Percentiles rank a stretch among this genome's conserved stretches.
These are phyloP conservation scores for Boletus pseudo-olivaceus DNA, from an alignment of 768 basidiomycete species.

Conservation along the genomic window DNA sequence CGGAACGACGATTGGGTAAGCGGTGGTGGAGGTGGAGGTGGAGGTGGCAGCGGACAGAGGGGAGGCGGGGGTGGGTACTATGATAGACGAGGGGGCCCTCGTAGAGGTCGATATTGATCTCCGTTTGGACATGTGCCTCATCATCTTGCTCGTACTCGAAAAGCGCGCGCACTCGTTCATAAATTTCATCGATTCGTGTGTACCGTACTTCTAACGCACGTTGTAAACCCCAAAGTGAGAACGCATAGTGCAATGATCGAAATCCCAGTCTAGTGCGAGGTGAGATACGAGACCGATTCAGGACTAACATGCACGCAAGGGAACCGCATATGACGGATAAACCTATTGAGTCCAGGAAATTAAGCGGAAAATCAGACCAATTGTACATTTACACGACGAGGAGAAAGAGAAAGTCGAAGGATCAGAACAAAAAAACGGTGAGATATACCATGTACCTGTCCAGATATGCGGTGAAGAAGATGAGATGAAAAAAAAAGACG, in stretches of 20 bases:
- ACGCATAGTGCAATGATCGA: neutral
- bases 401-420: neutral
- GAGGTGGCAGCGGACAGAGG: conserved; percentile 19
- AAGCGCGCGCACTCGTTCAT: neutral
- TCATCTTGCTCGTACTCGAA: neutral
- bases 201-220: neutral
- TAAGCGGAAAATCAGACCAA: neutral
- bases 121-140: neutral
- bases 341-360: neutral
- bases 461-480: neutral
- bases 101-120: conserved; percentile 21
- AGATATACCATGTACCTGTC: neutral
- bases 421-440: neutral
- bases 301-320: conserved; percentile 1
- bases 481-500: neutral
- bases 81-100: conserved; percentile 23
- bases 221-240: neutral
- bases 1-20: conserved; percentile 38
- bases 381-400: conserved; percentile 14
- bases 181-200: conserved; percentile 3
- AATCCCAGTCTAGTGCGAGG: conserved; percentile 11
- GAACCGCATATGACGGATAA: neutral
- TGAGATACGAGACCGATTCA: conserved; percentile 9
- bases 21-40: conserved; percentile 30
- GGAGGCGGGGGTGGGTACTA: conserved; percentile 32